Conservation (phyloP, 345 rosid species). For the Brassica cretica region DNA sequence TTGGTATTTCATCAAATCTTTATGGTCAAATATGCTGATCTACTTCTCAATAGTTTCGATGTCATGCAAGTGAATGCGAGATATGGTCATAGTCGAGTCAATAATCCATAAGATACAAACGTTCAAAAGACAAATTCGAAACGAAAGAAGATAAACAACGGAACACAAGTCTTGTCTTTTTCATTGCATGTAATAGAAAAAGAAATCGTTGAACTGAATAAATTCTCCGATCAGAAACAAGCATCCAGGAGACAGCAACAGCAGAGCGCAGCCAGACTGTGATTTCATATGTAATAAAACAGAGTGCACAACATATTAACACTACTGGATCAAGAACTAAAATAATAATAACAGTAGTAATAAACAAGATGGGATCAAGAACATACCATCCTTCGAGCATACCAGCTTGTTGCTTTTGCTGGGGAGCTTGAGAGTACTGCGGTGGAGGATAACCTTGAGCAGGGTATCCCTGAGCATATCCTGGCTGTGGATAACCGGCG, state of each 20-base stretch:
- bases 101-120: neutral
- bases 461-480: slow-evolving; percentile 55
- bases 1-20: slow-evolving; percentile 4
- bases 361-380: neutral
- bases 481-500: slow-evolving; percentile 59
- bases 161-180: neutral
- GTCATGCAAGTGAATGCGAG: neutral
- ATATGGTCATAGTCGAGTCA: neutral
- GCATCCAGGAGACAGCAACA: slow-evolving; percentile 78
- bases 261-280: slow-evolving; percentile 78
- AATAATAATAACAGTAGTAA: neutral
- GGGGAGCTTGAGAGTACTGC: slow-evolving; percentile 49
- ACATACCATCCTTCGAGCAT: slow-evolving; percentile 68
- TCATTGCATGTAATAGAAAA: slow-evolving; percentile 5
- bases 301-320: neutral
- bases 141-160: neutral
- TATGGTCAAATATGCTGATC: neutral
- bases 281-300: neutral
- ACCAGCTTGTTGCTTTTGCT: slow-evolving; percentile 43
- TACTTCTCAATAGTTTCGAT: neutral
- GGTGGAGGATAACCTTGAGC: slow-evolving; percentile 50
- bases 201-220: neutral
- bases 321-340: neutral
- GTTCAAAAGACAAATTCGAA: neutral
- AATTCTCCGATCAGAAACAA: slow-evolving; percentile 47